These are phyloP conservation scores for Cystofilobasidium capitatum DNA, from an alignment of 768 basidiomycete species.

Conservation along the genomic window DNA sequence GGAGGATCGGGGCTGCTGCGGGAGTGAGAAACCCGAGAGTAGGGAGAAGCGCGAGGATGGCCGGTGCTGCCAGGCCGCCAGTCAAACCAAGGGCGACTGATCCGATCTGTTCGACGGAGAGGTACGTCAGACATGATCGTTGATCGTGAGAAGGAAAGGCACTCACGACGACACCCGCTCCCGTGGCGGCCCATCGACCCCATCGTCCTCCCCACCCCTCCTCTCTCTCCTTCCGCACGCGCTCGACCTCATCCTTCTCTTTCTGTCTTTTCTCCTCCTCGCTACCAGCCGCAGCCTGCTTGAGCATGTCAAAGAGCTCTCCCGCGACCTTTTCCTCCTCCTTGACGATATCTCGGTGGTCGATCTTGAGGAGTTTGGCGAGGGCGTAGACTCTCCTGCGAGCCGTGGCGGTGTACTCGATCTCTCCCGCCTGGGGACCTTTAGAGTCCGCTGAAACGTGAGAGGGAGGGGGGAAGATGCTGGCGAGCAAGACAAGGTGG, in stretches of 20 bases:
- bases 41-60: conserved; percentile 40
- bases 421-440: background rate
- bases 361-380: conserved; percentile 27
- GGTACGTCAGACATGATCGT: background rate
- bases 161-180: conserved; percentile 39
- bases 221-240: conserved; percentile 35
- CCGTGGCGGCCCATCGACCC: conserved; percentile 39
- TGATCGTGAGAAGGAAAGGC: background rate
- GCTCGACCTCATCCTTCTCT: conserved; percentile 33
- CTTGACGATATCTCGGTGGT: conserved; percentile 4
- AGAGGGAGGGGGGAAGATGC: conserved; percentile 16
- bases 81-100: conserved; percentile 42
- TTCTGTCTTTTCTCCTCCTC: conserved; percentile 29
- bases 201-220: conserved; percentile 42
- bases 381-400: conserved; percentile 27
- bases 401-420: conserved; percentile 27
- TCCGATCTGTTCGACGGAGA: conserved; percentile 30
- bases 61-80: conserved; percentile 43
- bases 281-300: conserved; percentile 25
- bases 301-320: conserved; percentile 29
- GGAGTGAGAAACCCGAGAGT: conserved; percentile 37
- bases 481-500: conserved; percentile 8
- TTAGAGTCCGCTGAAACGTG: background rate
- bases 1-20: conserved; percentile 39
- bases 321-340: conserved; percentile 28